Evolutionary conservation across 1,284 basidiomycete genomes (phyloP).

Genomic region (Puccinia horiana): DNA sequence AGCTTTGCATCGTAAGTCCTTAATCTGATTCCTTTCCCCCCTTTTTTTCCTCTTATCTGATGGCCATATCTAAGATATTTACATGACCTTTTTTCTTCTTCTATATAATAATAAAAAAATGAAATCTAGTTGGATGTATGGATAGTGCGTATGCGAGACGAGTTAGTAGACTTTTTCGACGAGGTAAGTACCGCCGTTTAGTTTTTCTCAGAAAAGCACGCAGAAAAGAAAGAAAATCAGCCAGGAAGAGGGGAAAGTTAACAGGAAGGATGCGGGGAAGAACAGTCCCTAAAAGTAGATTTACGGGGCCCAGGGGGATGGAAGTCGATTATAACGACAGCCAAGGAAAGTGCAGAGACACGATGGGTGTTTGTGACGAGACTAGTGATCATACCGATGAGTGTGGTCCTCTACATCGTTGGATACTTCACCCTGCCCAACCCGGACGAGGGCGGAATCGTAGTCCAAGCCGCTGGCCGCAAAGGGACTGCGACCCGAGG

Average conservation of each 20-base stretch:
- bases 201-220: neutral
- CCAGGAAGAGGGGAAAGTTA: too few relatives aligned
- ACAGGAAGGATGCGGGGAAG: too few relatives aligned
- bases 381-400: constrained; percentile 9
- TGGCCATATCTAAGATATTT: neutral
- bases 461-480: neutral
- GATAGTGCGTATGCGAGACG: constrained; percentile 33
- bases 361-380: constrained; percentile 12
- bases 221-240: neutral
- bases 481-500: constrained; percentile 14
- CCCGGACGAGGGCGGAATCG: neutral
- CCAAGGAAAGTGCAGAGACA: neutral
- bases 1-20: constrained; percentile 31
- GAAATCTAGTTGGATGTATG: constrained; percentile 30
- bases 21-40: neutral
- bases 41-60: neutral
- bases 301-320: neutral
- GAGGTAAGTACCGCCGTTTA: neutral
- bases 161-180: constrained; percentile 18
- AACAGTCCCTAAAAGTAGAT: constrained; percentile 1
- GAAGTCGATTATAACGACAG: neutral
- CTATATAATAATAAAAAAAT: neutral
- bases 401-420: constrained; percentile 28
- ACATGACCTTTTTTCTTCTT: neutral
- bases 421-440: constrained; percentile 23